Base-by-base conservation (phyloP, 305 asterid species). In the Nicotiana rustica region DNA sequence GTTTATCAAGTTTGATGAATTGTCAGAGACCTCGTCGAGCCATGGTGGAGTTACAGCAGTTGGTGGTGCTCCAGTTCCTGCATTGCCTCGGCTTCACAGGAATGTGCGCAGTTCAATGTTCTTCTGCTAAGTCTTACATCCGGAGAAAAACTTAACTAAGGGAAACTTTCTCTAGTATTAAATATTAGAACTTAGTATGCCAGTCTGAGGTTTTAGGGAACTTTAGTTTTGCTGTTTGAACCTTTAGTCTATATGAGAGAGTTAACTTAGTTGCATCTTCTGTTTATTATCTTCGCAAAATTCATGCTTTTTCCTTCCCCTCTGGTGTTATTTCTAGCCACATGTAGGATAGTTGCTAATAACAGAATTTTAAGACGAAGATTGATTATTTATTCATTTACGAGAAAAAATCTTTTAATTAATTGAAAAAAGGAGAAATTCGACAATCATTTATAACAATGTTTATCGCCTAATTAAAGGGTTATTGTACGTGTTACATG, bases 1-100 rank as follows among this genome's bases (percentile, higher is more conserved):
- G 86, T 93, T 92, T 78, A 77, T 92, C 0, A 93, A 91, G 88
- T 89, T 91, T 1, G 97, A 93, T 1, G 96, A 92, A 6, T 5
- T 82, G 2, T 90, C 94, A 0, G 96, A 92, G 29, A 80, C 83
- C 0, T 83, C 95, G 3, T 90, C 95, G 0, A 87, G 88, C 82
- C 90, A 86, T 17, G 89, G 89, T 52, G 91, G 92, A 9, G 57
- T 83, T 1, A n/a, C 88, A 31, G 71, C 85, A 41, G 66, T 62
- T 5, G 84, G 88, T 19, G 82, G 59, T 19, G 86, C 5, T 38
- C 33, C 88, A 1, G 90, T 92, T 57, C 90, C 90, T 6, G 81
- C 84, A 31, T 90, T 92, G 47, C 94, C 92, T 0, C 55, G 52
- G 82, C 86, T 93, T 73, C 86, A 89, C 18, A n/a, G 25, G 0